phyloP scores from a whole-genome alignment of 768 basidiomycete species.

The Hericium rajendrae region DNA sequence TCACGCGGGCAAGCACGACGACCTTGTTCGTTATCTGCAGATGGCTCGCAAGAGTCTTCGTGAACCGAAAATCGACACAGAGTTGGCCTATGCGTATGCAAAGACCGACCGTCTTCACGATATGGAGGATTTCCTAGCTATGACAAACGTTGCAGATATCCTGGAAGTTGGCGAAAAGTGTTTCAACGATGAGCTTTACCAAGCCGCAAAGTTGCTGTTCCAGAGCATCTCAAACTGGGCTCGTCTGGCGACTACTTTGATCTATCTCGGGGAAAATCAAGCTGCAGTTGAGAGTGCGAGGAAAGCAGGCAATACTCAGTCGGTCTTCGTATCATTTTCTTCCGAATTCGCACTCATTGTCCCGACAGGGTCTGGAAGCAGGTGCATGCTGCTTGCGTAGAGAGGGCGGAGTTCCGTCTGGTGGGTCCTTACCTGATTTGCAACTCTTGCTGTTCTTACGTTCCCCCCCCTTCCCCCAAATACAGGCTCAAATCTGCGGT shows the following conservation, averaged over 20 bases:
- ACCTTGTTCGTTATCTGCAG: slow-evolving; percentile 93
- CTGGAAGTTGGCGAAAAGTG: slow-evolving; percentile 98
- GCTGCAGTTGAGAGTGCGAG: slow-evolving; percentile 98
- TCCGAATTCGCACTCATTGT: slow-evolving; percentile 7
- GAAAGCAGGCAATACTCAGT: slow-evolving; percentile 99
- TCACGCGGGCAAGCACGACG: slow-evolving; percentile 86
- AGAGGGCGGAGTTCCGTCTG: slow-evolving; percentile 93
- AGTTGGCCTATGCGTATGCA: slow-evolving; percentile 95
- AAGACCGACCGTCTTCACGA: slow-evolving; percentile 97
- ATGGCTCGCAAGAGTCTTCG: slow-evolving; percentile 97
- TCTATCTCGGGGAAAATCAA: slow-evolving; percentile 97
- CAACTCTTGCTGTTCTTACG: background rate
- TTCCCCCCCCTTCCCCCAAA: background rate
- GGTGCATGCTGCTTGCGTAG: slow-evolving; percentile 96
- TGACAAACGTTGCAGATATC: slow-evolving; percentile 98
- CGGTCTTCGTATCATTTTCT: slow-evolving; percentile 20
- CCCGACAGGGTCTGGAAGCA: slow-evolving; percentile 92
- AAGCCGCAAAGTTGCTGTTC: slow-evolving; percentile 93
- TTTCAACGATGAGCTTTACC: slow-evolving; percentile 96
- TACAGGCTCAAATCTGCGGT: slow-evolving; percentile 93
- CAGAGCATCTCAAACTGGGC: slow-evolving; percentile 99
- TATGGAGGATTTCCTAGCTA: slow-evolving; percentile 97
- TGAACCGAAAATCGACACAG: slow-evolving; percentile 97
- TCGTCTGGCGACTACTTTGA: slow-evolving; percentile 91
- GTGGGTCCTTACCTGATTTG: slow-evolving; percentile 27